A percentile compares a stretch with the other conserved stretches of the same genome.
Evolutionary conservation across 805 yeast genomes (phyloP).

Genomic region (Teunomyces cretensis): DNA sequence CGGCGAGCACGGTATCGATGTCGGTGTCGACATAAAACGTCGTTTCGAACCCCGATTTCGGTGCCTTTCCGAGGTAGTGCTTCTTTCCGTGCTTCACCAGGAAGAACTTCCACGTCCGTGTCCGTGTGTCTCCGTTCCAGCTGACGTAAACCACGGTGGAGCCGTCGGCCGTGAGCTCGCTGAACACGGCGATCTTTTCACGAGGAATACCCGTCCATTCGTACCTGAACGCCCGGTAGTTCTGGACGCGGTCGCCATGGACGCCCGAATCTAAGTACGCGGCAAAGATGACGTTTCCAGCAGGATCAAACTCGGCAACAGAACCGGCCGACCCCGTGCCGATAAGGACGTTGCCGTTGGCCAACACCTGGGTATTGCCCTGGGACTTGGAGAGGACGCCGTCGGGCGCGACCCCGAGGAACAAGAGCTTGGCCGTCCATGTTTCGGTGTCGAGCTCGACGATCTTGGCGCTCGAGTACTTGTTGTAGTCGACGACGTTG

Average conservation of each 20-base stretch:
- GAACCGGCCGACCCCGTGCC: constrained; percentile 42
- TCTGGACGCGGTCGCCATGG: constrained; percentile 21
- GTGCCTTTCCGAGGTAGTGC: constrained; percentile 15
- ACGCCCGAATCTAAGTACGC: constrained; percentile 32
- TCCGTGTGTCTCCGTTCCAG: constrained; percentile 41
- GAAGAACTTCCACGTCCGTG: constrained; percentile 29
- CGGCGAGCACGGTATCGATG: constrained; percentile 12
- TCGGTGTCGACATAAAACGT: constrained; percentile 4
- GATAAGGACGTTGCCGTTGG: constrained; percentile 32
- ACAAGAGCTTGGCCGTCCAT: constrained; percentile 25
- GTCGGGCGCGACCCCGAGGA: constrained; percentile 23
- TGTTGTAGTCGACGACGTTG: constrained; percentile 17
- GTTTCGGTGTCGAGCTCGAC: constrained; percentile 29
- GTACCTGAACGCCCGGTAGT: constrained; percentile 36
- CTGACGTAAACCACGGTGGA: constrained; percentile 26
- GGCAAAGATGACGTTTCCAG: constrained; percentile 30
- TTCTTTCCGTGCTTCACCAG: constrained; percentile 13
- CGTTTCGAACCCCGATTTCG: constrained; percentile 31
- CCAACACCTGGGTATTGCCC: constrained; percentile 31
- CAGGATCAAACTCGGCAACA: constrained; percentile 30
- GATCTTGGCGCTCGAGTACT: constrained; percentile 32
- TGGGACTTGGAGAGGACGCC: constrained; percentile 27
- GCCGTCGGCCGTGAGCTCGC: constrained; percentile 12
- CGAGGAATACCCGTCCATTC: constrained; percentile 34
- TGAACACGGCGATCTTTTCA: constrained; percentile 29